Base-by-base conservation (phyloP, 768 basidiomycete species). In the Albatrellus ellisii region DNA sequence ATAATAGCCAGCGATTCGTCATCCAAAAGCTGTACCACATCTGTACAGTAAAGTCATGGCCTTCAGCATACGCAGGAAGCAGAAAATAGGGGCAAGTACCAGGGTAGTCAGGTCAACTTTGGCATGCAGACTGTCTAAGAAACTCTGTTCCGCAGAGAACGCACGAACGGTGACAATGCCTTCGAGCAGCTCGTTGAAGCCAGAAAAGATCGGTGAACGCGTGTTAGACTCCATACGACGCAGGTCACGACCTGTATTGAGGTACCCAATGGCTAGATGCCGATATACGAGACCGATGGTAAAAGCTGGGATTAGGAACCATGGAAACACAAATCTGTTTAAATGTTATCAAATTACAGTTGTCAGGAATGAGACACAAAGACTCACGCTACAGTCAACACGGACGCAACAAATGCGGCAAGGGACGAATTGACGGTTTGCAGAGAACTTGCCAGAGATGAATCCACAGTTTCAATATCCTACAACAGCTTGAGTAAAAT, bases 121-220 rank as follows among this genome's bases (percentile, higher is more conserved):
- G 1, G 50, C 49, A 54, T 86, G 84, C 3, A 92, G 61, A 45
- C 70, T 71, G 41, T 83, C 71, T 50, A 91, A 62, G 68, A 97
- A 94, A 4, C 73, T 64, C 29, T 63, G 62, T 55, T 94, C 89
- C 0, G 77, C 81, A 0, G 83, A 79, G 62, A 94, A 97, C 0
- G 91, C 91, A 43, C 91, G 73, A 31, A 94, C 84, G 4, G 89
- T 90, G n/a, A 90, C 84, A 34, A 92, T 85, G 18, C 89, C 89
- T 39, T 90, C 84, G 15, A 94, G 59, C 8, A 91, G 60, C 53
- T 89, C 87, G 10, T 75, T 74, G 48, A 88, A 90, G 42, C 79
- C 82, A 6, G 81, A 80, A 60, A 81, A 87, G 46, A 88, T 87
- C 0, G 88, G 84, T 0, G 82, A 85, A 10, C 86, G 69, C 1